Evolutionary conservation across 2,329 filamentous ascomycete species (phyloP).

Genomic region (Neophaeococcomyces mojaviensis): DNA sequence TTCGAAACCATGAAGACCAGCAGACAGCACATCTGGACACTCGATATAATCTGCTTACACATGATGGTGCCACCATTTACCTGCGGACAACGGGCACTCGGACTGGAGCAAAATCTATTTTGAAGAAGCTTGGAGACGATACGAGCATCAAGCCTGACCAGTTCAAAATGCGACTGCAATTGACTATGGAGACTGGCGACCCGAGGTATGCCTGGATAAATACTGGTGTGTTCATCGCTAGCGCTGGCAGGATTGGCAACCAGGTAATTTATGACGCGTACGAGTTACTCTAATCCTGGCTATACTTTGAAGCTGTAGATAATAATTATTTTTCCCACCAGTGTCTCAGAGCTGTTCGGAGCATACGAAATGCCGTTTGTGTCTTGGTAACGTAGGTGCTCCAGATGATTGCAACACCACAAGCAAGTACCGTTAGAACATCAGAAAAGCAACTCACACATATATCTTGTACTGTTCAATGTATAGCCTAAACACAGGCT

Average conservation of each 20-base stretch:
- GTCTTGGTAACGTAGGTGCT: no score
- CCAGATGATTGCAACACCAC: no score
- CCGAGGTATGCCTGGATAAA: slow-evolving; percentile 25
- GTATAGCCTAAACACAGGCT: no score
- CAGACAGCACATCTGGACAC: slow-evolving; percentile 26
- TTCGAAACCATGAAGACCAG: slow-evolving; percentile 16
- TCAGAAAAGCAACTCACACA: no score
- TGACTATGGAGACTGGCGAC: slow-evolving; percentile 26
- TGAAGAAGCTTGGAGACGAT: slow-evolving; percentile 23
- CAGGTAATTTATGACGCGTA: slow-evolving; percentile 16
- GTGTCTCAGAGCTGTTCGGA: no score
- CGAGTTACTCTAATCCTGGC: not conserved
- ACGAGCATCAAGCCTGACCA: slow-evolving; percentile 20
- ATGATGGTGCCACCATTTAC: slow-evolving; percentile 24
- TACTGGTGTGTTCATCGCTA: slow-evolving; percentile 2
- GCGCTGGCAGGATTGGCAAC: not conserved
- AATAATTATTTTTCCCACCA: no score
- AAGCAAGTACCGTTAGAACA: no score
- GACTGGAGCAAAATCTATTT: slow-evolving; percentile 20
- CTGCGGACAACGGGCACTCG: slow-evolving; percentile 25
- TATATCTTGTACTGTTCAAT: no score
- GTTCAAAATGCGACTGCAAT: slow-evolving; percentile 25
- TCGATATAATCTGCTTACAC: slow-evolving; percentile 24
- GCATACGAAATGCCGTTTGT: no score
- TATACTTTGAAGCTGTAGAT: no score